phyloP scores from a whole-genome alignment of 305 asterid species.

The Solanum aculeatissimum region DNA sequence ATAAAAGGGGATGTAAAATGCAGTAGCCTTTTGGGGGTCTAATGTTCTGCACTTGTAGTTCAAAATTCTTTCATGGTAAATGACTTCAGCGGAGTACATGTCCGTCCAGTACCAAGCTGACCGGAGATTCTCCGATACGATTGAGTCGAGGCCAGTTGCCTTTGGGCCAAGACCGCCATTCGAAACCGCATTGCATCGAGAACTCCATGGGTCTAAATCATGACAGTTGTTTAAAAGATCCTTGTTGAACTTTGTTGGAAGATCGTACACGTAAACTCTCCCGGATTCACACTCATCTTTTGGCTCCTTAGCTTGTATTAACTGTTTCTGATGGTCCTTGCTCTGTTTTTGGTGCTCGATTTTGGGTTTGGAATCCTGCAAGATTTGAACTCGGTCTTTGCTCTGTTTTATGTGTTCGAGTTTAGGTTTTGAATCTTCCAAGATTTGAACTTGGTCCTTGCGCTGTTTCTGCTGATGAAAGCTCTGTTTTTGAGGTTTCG shows the following conservation, averaged over 20 bases:
- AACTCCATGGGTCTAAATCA: constrained; percentile 45
- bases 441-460: background rate
- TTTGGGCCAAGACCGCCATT: constrained; percentile 46
- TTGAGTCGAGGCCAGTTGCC: constrained; percentile 26
- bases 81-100: constrained; percentile 53
- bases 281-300: constrained; percentile 25
- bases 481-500: background rate
- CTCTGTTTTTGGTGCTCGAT: background rate
- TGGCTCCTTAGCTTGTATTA: background rate
- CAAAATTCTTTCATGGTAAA: constrained; percentile 34
- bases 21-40: constrained; percentile 24
- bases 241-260: constrained; percentile 41
- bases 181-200: constrained; percentile 43
- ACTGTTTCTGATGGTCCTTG: background rate
- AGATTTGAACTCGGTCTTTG: background rate
- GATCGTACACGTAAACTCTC: constrained; percentile 34
- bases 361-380: constrained; percentile 7
- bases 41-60: constrained; percentile 30
- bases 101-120: constrained; percentile 68
- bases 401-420: background rate
- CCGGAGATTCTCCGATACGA: constrained; percentile 25
- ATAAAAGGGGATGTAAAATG: constrained; percentile 58
- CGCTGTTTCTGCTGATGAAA: background rate
- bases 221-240: constrained; percentile 39
- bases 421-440: background rate